A percentile compares a stretch with the other conserved stretches of the same genome.
phyloP scores from a whole-genome alignment of 2,329 filamentous ascomycete species.

The Lecanicillium sp. region DNA sequence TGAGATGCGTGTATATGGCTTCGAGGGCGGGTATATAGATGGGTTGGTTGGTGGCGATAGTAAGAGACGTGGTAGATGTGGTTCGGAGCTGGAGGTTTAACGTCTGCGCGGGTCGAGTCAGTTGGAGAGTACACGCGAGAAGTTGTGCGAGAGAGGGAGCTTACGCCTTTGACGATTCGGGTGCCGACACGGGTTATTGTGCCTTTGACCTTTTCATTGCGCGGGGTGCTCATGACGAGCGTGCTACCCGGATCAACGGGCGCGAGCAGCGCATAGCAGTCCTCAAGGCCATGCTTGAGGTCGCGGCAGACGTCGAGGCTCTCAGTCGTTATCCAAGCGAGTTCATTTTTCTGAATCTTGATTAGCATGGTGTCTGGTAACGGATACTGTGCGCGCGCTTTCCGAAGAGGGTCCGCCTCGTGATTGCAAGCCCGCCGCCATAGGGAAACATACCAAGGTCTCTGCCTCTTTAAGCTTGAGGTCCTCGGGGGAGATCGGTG shows the following conservation, averaged over 20 bases:
- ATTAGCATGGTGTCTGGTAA: conserved; percentile 24
- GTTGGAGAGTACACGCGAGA: too few relatives aligned
- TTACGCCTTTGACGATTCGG: conserved; percentile 83
- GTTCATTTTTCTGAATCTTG: conserved; percentile 40
- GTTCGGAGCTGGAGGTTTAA: conserved; percentile 72
- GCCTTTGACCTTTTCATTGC: conserved; percentile 87
- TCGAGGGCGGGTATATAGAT: conserved; percentile 65
- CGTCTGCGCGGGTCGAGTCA: conserved; percentile 42
- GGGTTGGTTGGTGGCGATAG: conserved; percentile 41
- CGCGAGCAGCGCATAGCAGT: conserved; percentile 81
- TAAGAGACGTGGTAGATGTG: conserved; percentile 46
- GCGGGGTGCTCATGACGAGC: conserved; percentile 77
- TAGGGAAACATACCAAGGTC: conserved; percentile 41
- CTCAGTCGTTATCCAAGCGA: conserved; percentile 48
- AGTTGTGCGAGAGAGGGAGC: too few relatives aligned
- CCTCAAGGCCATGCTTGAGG: conserved; percentile 65
- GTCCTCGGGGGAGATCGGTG: conserved; percentile 43
- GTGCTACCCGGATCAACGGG: conserved; percentile 82
- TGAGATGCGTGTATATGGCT: conserved; percentile 69
- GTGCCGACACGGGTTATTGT: conserved; percentile 85
- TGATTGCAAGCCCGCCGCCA: too few relatives aligned
- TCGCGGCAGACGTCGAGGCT: conserved; percentile 42
- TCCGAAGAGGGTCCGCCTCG: too few relatives aligned
- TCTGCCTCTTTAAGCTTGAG: conserved; percentile 45
- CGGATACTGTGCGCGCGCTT: too few relatives aligned